A percentile compares a stretch with the other conserved stretches of the same genome.
phyloP scores from a whole-genome alignment of 768 basidiomycete species.

The Leucosporidium creatinivorum region DNA sequence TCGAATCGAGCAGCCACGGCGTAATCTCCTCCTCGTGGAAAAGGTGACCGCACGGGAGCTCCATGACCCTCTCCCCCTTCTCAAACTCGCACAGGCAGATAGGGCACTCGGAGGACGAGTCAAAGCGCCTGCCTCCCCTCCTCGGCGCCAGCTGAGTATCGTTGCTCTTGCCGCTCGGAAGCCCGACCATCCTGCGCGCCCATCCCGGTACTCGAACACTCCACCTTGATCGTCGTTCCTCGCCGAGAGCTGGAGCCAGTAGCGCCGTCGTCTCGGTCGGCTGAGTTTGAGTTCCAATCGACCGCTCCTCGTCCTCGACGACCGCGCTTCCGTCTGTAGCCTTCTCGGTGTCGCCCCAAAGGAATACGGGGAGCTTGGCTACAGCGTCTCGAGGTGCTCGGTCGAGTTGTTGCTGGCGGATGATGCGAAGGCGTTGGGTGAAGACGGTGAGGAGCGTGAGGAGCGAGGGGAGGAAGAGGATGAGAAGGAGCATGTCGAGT shows the following conservation, averaged over 20 bases:
- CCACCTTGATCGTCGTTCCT: not conserved
- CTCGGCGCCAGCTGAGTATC: too few species aligned
- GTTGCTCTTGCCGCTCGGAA: conserved; percentile 7
- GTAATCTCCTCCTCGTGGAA: conserved; percentile 89
- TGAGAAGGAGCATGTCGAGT: conserved; percentile 51
- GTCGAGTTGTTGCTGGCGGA: conserved; percentile 59
- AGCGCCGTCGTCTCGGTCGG: not conserved
- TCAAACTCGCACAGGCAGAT: conserved; percentile 84
- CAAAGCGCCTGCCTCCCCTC: too few species aligned
- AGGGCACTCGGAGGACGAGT: conserved; percentile 60
- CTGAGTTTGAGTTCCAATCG: conserved; percentile 24
- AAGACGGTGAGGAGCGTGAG: conserved; percentile 83
- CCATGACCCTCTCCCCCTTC: conserved; percentile 65
- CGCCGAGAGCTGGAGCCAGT: not conserved
- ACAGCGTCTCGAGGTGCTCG: conserved; percentile 77
- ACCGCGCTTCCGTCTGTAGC: conserved; percentile 45
- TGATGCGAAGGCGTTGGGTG: conserved; percentile 76
- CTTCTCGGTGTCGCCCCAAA: conserved; percentile 53
- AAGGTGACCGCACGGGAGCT: conserved; percentile 87
- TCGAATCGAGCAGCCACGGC: conserved; percentile 66
- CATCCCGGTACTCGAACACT: not conserved
- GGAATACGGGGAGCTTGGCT: conserved; percentile 66
- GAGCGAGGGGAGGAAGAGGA: conserved; percentile 79
- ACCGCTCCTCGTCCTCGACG: conserved; percentile 32
- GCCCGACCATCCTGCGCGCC: not conserved